These are phyloP conservation scores for Russula sp. DNA, from an alignment of 768 basidiomycete species.

Conservation along the genomic window DNA sequence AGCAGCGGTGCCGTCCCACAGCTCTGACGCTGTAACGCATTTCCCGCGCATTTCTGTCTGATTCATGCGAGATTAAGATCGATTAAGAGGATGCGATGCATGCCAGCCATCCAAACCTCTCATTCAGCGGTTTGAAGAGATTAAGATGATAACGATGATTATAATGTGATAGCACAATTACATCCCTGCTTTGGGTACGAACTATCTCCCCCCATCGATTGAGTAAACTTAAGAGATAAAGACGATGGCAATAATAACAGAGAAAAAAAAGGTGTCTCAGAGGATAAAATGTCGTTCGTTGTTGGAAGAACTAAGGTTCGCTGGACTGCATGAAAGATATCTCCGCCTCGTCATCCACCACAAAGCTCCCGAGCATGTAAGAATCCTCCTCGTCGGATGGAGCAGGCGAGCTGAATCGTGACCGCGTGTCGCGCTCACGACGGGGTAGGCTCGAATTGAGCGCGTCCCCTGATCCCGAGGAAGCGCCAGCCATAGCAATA, in stretches of 20 bases:
- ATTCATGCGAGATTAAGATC: neutral
- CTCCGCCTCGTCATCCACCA: slow-evolving; percentile 73
- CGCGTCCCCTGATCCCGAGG: slow-evolving; percentile 25
- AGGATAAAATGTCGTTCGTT: neutral
- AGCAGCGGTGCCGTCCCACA: slow-evolving; percentile 4
- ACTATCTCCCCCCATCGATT: neutral
- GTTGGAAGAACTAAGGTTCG: slow-evolving; percentile 12
- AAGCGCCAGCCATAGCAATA: slow-evolving; percentile 10
- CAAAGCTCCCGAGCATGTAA: slow-evolving; percentile 70
- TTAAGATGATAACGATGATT: neutral
- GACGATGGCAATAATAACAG: neutral
- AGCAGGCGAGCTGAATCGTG: slow-evolving; percentile 53
- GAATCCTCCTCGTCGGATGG: slow-evolving; percentile 48
- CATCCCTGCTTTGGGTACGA: neutral
- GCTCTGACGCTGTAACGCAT: slow-evolving; percentile 10
- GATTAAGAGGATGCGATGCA: neutral
- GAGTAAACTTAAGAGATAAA: neutral
- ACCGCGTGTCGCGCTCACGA: slow-evolving; percentile 27
- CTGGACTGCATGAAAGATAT: slow-evolving; percentile 38
- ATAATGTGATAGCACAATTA: neutral
- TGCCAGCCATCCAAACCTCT: neutral
- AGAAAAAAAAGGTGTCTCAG: neutral
- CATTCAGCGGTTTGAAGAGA: neutral
- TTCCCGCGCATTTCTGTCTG: neutral
- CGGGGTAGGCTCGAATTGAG: slow-evolving; percentile 25